Conservation (phyloP, 305 asterid genomes). For the Ajuga reptans region DNA sequence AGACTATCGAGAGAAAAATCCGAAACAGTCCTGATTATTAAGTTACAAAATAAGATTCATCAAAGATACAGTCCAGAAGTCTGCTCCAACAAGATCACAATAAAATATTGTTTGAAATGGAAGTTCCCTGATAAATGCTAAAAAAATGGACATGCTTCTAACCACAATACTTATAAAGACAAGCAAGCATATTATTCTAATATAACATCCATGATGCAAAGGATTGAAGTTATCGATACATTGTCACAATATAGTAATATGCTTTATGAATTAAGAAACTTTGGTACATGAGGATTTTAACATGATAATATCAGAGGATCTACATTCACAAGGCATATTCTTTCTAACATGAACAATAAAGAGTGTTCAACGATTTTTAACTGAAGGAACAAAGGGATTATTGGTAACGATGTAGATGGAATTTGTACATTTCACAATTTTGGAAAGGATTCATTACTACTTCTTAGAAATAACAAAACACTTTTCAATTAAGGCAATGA, state of each 20-base stretch:
- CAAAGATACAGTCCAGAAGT: neutral
- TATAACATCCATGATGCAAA: neutral
- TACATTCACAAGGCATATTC: neutral
- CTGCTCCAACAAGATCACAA: neutral
- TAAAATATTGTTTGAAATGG: neutral
- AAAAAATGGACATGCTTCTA: neutral
- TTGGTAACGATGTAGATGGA: neutral
- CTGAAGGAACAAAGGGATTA: neutral
- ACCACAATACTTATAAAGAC: neutral
- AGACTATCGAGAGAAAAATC: neutral
- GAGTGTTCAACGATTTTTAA: neutral
- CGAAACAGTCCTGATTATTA: neutral
- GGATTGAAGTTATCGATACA: neutral
- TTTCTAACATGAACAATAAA: neutral
- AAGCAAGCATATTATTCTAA: neutral
- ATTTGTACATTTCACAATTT: neutral
- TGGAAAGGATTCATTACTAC: neutral
- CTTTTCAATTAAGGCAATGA: neutral
- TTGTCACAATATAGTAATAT: neutral
- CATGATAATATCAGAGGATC: neutral
- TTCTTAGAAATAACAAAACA: neutral
- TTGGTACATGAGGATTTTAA: neutral
- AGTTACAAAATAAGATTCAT: neutral
- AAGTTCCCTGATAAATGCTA: neutral
- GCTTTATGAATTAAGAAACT: neutral